Base-by-base conservation (phyloP, 768 basidiomycete genomes). In the Wakefieldia striispora region DNA sequence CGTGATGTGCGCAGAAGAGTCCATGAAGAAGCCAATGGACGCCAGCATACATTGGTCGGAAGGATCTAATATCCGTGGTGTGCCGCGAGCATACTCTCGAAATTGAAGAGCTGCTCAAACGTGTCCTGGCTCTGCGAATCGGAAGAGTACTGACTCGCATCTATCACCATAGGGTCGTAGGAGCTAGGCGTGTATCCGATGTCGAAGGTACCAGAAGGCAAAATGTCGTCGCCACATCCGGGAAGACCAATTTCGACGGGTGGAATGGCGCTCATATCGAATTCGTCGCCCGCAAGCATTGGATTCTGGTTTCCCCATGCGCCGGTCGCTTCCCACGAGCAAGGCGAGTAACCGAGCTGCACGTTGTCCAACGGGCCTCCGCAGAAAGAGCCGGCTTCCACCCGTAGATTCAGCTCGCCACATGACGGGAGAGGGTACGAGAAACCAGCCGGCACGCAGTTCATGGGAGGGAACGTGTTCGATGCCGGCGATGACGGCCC, bases 221-320 rank as follows among this genome's bases (percentile, higher is more conserved):
- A 26, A 4, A 60, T 41, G n/a, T 62, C 58, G 38, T 66, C 54
- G 29, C 72, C 72, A 40, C 70, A 75, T 38, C 79, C 80, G 41
- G 78, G 72, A 51, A 79, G 61, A 14, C 80, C 80, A 45, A 86
- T 70, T 53, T 84, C 77, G 63, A 86, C 76, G 0, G 84, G 78
- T 2, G 83, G 84, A 54, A 88, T 88, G 20, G 81, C 70, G 56
- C 60, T 68, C 54, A 88, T 65, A 60, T 86, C 84, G 62, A 86
- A 88, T 67, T 87, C 85, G 63, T 84, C 82, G 47, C 74, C 76
- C 34, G 70, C 70, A 39, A 86, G 68, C 47, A 71, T 55, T 42
- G 69, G 64, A 56, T 54, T 20, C 58, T 74, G 51, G 63, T 60
- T 61, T 7, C 62, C 64, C 72, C 73, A 74, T 45, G 68, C 49